Base-by-base conservation (phyloP, 2,329 filamentous ascomycete species). In the Volutella citrinella region DNA sequence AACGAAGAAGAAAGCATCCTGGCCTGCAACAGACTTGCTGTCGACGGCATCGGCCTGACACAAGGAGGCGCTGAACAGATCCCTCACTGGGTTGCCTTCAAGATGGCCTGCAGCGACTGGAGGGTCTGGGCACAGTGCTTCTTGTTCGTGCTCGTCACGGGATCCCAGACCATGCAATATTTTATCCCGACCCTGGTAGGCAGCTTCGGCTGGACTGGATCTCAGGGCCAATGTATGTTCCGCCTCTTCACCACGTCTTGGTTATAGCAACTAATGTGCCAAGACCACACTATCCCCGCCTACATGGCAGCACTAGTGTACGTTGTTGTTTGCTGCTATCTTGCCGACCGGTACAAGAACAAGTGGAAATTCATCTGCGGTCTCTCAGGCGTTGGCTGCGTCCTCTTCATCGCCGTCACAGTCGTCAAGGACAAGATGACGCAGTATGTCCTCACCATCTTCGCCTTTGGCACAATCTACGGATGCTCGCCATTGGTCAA, bases 401-500 rank as follows among this genome's bases (percentile, higher is more conserved):
- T 30, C 6, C 28, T 30, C 19, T 30, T 30, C 19, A 30, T 30
- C 13, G 28, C 28, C n/a, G 28, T 30, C 2, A 30, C 28, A 4
- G 23, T 20, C 7, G 28, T 30, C 28, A 10, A 22, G 8, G 28
- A 30, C 14, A 30, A 14, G n/a, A 30, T 30, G 19, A 11, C 19
- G 6, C 28, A 30, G 10, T 30, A 30, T n/a, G 28, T 30, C 5
- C 19, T 30, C n/a, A 30, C 28, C 13, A 30, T 30, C 3, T 30
- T 30, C 19, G 28, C 28, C 19, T 30, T 30, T 22, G 28, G 28
- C n/a, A 30, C 28, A 6, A 30, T 30, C 19, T 30, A 30, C 28
- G 28, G 28, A 10, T 30, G 28, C 9, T 30, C 28, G 2, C 28
- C 28, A 7, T 8, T 30, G 13, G 28, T 30, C n/a, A 30, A 30